These are phyloP conservation scores for Fusarium sp. DNA, from an alignment of 2,329 filamentous ascomycete species.

Conservation along the genomic window DNA sequence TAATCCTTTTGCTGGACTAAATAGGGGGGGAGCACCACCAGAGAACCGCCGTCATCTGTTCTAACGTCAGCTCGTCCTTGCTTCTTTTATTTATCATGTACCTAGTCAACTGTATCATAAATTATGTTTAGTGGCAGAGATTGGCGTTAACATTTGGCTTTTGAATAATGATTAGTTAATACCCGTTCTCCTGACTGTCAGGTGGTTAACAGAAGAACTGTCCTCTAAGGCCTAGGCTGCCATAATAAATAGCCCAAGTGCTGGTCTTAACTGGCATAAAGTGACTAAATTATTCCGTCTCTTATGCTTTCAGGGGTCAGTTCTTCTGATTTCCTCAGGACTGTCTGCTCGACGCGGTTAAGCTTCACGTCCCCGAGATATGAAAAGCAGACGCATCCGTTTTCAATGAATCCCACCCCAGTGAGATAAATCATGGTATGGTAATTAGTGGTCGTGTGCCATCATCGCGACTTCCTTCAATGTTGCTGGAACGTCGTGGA, in stretches of 20 bases:
- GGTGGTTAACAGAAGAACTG: neutral
- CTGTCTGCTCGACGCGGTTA: neutral
- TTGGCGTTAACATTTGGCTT: slow-evolving; percentile 33
- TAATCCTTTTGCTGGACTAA: slow-evolving; percentile 55
- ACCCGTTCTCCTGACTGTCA: neutral
- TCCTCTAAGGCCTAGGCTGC: neutral
- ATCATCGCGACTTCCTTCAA: neutral
- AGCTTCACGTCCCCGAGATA: neutral
- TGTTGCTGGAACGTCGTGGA: neutral
- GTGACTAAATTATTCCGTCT: neutral
- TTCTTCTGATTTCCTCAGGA: neutral
- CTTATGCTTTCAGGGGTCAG: neutral
- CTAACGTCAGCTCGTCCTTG: slow-evolving; percentile 29
- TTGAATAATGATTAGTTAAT: slow-evolving; percentile 19
- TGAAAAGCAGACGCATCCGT: neutral
- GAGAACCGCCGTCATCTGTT: slow-evolving; percentile 57
- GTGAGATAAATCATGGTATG: neutral
- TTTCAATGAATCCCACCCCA: neutral
- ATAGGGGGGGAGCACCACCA: slow-evolving; percentile 51
- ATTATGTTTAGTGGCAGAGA: slow-evolving; percentile 1
- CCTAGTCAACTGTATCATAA: neutral
- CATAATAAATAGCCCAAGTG: neutral
- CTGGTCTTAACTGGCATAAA: neutral
- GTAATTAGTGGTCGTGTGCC: neutral
- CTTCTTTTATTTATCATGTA: slow-evolving; percentile 14